These are phyloP conservation scores for Ophiostoma perfectum DNA, from an alignment of 2,329 filamentous ascomycete species.

Conservation along the genomic window DNA sequence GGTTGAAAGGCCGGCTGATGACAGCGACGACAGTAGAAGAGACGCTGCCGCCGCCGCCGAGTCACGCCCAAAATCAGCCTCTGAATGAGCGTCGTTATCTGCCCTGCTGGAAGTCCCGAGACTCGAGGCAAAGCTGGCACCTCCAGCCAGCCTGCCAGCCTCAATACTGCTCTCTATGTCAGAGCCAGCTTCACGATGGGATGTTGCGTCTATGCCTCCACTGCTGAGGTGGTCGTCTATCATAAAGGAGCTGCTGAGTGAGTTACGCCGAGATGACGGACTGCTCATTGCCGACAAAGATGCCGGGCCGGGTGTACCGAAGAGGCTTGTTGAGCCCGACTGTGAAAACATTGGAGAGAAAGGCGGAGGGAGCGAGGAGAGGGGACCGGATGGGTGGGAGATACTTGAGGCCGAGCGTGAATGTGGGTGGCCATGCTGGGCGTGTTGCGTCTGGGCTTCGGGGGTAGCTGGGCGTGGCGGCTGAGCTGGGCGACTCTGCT, in stretches of 20 bases:
- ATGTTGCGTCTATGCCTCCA: slow-evolving; percentile 34
- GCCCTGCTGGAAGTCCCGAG: not conserved
- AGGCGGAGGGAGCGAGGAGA: slow-evolving; percentile 3
- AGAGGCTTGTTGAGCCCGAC: slow-evolving; percentile 41
- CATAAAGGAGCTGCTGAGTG: slow-evolving; percentile 44
- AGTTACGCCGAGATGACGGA: slow-evolving; percentile 47
- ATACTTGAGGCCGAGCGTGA: not conserved
- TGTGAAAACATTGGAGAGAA: slow-evolving; percentile 33
- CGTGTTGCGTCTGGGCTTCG: not conserved
- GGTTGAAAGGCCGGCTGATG: slow-evolving; percentile 11
- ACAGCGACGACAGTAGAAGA: not conserved
- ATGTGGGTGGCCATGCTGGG: slow-evolving; percentile 21
- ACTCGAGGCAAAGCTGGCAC: not conserved
- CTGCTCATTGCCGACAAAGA: slow-evolving; percentile 41
- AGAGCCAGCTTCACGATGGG: slow-evolving; percentile 1
- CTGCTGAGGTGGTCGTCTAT: slow-evolving; percentile 35
- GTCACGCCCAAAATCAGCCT: not conserved
- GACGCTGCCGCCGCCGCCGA: not conserved
- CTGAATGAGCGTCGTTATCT: not conserved
- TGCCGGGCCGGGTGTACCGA: slow-evolving; percentile 37
- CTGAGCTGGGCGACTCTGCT: not conserved
- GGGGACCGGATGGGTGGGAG: not conserved
- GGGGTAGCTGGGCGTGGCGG: slow-evolving; percentile 4
- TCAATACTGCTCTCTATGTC: not conserved
- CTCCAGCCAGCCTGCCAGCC: not conserved